A percentile compares a stretch with the other conserved stretches of the same genome.
Evolutionary conservation across 208 protist genomes (phyloP).

Genomic region (Trypanosoma vivax): DNA sequence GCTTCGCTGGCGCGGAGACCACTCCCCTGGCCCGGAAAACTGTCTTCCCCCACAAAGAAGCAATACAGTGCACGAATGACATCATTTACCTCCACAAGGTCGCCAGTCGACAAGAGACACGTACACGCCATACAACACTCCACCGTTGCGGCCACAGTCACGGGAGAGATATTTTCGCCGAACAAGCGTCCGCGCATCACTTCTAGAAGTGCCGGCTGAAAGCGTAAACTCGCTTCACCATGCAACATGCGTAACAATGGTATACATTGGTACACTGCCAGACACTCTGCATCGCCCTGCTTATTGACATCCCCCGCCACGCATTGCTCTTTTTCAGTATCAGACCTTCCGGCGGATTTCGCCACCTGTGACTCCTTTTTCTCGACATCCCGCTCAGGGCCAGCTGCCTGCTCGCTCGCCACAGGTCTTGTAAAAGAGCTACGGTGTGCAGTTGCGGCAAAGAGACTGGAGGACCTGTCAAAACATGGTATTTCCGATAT

Average conservation of each 20-base stretch:
- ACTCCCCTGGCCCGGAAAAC: no score
- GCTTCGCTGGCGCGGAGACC: neutral
- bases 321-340: neutral
- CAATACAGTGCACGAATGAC: slow-evolving; percentile 6
- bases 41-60: slow-evolving; percentile 27
- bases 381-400: slow-evolving; percentile 1
- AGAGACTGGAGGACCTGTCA: neutral
- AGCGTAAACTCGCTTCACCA: slow-evolving; percentile 14
- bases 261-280: slow-evolving; percentile 10
- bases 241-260: slow-evolving; percentile 17
- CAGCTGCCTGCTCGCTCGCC: neutral
- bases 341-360: neutral
- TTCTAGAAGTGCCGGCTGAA: slow-evolving; percentile 1
- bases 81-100: neutral
- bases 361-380: neutral
- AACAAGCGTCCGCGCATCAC: neutral
- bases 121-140: slow-evolving; percentile 22
- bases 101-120: slow-evolving; percentile 1
- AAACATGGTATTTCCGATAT: slow-evolving; percentile 3
- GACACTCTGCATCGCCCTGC: slow-evolving; percentile 8
- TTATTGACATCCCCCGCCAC: neutral
- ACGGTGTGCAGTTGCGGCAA: neutral
- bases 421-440: neutral
- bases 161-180: neutral
- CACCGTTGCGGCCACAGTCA: slow-evolving; percentile 5